These are phyloP conservation scores for Heracleum sosnowskyi DNA, from an alignment of 129 eudicot genomes.

Conservation along the genomic window DNA sequence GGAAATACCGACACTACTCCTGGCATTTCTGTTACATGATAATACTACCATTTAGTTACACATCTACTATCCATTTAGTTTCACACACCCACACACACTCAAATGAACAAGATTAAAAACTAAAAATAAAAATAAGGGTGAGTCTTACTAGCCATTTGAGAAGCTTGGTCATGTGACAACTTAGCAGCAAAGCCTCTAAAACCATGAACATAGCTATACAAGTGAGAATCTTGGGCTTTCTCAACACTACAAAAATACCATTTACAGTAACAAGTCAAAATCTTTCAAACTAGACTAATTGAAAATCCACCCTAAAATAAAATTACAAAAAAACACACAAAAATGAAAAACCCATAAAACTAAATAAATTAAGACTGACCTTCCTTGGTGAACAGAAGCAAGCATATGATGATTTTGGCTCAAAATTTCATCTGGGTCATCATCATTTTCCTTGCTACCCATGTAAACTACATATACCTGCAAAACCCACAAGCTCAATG, in stretches of 20 bases:
- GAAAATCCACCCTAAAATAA: constrained; percentile 2
- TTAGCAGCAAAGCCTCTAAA: constrained; percentile 90
- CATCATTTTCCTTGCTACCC: constrained; percentile 47
- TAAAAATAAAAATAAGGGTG: constrained; percentile 5
- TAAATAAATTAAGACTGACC: no score
- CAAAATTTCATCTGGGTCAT: constrained; percentile 66
- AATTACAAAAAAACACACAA: neutral
- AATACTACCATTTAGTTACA: neutral
- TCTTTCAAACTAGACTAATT: neutral
- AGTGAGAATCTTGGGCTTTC: constrained; percentile 64
- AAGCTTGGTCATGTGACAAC: constrained; percentile 70
- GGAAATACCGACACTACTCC: constrained; percentile 84
- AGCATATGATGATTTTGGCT: constrained; percentile 58
- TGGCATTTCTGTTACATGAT: constrained; percentile 59
- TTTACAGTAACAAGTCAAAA: neutral
- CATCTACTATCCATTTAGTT: no score
- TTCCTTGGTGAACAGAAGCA: constrained; percentile 56
- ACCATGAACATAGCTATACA: constrained; percentile 77
- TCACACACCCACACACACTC: no score
- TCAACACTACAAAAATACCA: constrained; percentile 37
- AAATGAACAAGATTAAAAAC: no score
- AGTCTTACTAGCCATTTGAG: constrained; percentile 50
- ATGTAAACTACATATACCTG: constrained; percentile 81
- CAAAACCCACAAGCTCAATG: neutral
- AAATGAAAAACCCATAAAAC: neutral